Evolutionary conservation across 345 rosid species (phyloP).

Genomic region (Salix koriyanagi): DNA sequence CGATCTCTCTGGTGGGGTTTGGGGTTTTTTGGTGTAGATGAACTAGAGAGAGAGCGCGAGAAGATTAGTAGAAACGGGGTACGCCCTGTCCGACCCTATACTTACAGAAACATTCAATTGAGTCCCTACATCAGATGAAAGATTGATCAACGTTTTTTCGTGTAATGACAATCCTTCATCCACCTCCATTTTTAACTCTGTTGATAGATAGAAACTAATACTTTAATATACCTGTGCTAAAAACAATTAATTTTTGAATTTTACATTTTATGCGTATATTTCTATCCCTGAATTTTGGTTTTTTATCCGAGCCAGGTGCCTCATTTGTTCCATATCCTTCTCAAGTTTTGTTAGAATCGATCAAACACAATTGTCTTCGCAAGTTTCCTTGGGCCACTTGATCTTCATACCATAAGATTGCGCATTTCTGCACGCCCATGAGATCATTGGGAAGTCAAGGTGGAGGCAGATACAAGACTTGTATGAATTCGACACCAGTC

Average conservation of each 20-base stretch:
- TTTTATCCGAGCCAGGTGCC: background rate
- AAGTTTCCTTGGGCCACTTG: background rate
- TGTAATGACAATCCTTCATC: too few relatives aligned
- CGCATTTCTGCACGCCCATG: too few relatives aligned
- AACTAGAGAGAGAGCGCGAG: background rate
- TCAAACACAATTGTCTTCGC: background rate
- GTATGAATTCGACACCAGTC: background rate
- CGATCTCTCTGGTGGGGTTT: background rate
- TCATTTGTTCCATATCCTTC: background rate
- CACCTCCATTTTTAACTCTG: too few relatives aligned
- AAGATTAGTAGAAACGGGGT: background rate
- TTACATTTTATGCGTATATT: too few relatives aligned
- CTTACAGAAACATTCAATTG: background rate
- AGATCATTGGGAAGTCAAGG: background rate
- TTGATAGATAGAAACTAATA: too few relatives aligned
- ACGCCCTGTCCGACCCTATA: background rate
- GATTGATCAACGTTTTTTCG: background rate
- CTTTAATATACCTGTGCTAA: too few relatives aligned
- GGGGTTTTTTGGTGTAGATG: background rate
- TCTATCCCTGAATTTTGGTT: background rate
- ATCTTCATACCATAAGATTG: background rate
- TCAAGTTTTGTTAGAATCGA: background rate
- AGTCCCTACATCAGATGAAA: background rate
- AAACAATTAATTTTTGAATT: too few relatives aligned
- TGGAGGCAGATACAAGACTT: background rate